Percentiles rank a stretch among this genome's conserved stretches.
These are phyloP conservation scores for Metarhizium anisopliae DNA, from an alignment of 2,329 filamentous ascomycete species.

Conservation along the genomic window DNA sequence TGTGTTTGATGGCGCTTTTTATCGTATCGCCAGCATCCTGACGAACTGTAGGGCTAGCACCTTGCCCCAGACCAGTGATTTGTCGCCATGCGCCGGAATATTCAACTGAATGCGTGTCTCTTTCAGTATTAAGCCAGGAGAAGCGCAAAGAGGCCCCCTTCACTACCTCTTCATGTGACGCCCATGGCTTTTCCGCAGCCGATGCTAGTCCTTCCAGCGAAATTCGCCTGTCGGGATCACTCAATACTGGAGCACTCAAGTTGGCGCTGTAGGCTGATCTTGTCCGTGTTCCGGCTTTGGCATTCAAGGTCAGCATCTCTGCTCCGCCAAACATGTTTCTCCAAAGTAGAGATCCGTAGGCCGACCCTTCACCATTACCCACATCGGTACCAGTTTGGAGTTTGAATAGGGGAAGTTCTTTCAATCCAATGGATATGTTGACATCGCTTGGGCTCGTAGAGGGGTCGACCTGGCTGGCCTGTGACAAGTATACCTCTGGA, in stretches of 20 bases:
- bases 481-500: conserved; percentile 74
- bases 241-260: conserved; percentile 73
- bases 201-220: conserved; percentile 76
- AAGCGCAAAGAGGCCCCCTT: conserved; percentile 71
- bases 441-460: conserved; percentile 67
- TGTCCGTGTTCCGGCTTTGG: conserved; percentile 81
- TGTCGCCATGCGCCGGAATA: conserved; percentile 85
- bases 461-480: conserved; percentile 58
- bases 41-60: conserved; percentile 73
- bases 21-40: conserved; percentile 82
- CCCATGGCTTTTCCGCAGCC: conserved; percentile 82
- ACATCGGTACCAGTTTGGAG: conserved; percentile 93
- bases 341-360: conserved; percentile 78
- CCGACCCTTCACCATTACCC: conserved; percentile 88
- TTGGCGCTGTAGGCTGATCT: conserved; percentile 83
- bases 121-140: conserved; percentile 57
- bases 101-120: conserved; percentile 66
- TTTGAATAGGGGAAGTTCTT: conserved; percentile 73
- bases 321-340: conserved; percentile 93
- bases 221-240: conserved; percentile 72
- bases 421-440: conserved; percentile 73
- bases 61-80: conserved; percentile 65
- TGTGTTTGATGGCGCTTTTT: conserved; percentile 79
- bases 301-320: conserved; percentile 80
- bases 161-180: conserved; percentile 84